Base-by-base conservation (phyloP, 768 basidiomycete species). In the Xerocomellus intermedius region DNA sequence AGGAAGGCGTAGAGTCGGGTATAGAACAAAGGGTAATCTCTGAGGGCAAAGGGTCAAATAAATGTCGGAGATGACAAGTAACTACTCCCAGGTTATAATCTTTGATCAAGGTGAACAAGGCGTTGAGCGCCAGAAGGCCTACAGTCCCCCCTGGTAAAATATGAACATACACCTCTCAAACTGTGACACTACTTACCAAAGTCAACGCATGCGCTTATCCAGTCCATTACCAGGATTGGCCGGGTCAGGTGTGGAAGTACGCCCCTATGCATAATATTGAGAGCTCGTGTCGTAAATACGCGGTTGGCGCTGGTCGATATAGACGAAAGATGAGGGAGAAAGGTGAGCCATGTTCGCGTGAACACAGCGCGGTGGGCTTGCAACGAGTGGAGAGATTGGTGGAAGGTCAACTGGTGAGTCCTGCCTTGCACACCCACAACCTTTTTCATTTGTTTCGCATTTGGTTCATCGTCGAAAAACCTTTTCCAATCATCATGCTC, bases 11-110 rank as follows among this genome's bases (percentile, higher is more conserved):
- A 98, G 2, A 99, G 81, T 5, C 89, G 86, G 7, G 86, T 89
- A 74, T 97, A 99, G 74, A 99, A 98, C 12, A 86, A 87, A 3
- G 97, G 95, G 65, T 96, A 98, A 64, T 99, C 97, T 10, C 96
- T 98, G 64, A 42, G 50, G 49, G 42, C 28, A 50, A 42, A 8
- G 52, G 5, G 44, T 37, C 49, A 63, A 43, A 48, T 36, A 43
- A 52, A 26, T 14, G 17, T 22, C 32, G n/a, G 9, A 28, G 16
- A 28, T 13, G 46, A 58, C 24, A 26, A 24, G 39, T 22, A 4
- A 33, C 12, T 26, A 79, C 91, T 67, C 65, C 92, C 95, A 99
- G 78, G 63, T 97, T 97, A 67, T 97, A 94, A 48, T 94, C 86
- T 55, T 82, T 89, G 73, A 98, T 98, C 56, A 99, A 77, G 13